Evolutionary conservation across 306 rosid genomes (phyloP), one percentile per base, ranked within the genome.

Genomic region (Trifolium pratense): DNA sequence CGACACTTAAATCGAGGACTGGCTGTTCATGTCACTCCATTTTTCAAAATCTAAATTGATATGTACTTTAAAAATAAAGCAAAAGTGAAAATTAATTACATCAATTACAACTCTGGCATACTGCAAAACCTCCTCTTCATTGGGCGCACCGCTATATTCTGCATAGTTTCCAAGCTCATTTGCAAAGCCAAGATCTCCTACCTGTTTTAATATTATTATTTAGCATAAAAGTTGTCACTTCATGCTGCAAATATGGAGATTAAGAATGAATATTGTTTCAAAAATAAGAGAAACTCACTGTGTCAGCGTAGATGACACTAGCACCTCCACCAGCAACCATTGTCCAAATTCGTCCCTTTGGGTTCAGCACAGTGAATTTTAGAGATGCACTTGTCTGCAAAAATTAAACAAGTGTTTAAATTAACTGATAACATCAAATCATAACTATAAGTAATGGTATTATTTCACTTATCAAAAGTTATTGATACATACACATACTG

Each of bases 311-410:
- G 80, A 93, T 93, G 82, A 93, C 98, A 80, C 98, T 93, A 16
- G 98, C 96, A 77, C 98, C 98, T 85, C 98, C 98, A 42, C 98
- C 98, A 31, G 98, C 98, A 29, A 93, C 98, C 98, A 93, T 93
- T 71, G 98, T 93, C 98, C 98, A 93, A 78, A 93, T 93, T 78
- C 97, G 74, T 59, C 98, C 98, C 74, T 85, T 79, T 18, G 98
- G 97, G 76, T 93, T 93, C 81, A 93, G 75, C 79, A 93, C 97
- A 7, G 98, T 93, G 86, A 93, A 93, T 86, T 93, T 93, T 85
- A 91, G 79, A 20, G 98, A 93, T 58, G 98, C 94, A 76, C 97
- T 91, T 9, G 97, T 93, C 98, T 91, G 96, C 85, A 81, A 78
- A 76, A 55, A 75, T 18, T 25, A 56, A 66, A 56, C 45, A 45